A percentile compares a stretch with the other conserved stretches of the same genome.
Evolutionary conservation across 805 yeast genomes (phyloP).

Genomic region (Ogataea haglerorum): DNA sequence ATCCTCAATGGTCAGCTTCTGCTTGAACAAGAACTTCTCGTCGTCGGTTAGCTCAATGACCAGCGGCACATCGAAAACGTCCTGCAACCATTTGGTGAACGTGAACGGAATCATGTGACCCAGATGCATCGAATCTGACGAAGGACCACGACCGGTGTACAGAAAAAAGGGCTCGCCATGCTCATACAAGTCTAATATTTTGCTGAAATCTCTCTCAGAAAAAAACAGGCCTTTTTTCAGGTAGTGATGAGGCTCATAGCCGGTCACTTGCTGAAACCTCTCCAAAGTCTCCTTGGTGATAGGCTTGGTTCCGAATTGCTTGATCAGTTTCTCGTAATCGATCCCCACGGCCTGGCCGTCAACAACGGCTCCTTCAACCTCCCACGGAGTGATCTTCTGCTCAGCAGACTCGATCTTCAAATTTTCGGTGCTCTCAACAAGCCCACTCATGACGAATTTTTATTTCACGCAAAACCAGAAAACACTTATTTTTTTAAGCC

Average conservation of each 20-base stretch:
- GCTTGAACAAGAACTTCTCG: conserved; percentile 94
- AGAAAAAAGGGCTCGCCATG: conserved; percentile 93
- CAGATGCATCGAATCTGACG: conserved; percentile 89
- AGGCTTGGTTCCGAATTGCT: conserved; percentile 80
- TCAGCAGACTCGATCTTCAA: conserved; percentile 26
- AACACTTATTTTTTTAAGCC: neutral
- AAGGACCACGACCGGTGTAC: conserved; percentile 97
- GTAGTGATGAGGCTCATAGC: conserved; percentile 86
- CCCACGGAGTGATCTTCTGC: conserved; percentile 92
- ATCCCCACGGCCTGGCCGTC: conserved; percentile 90
- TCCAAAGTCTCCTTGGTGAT: conserved; percentile 67
- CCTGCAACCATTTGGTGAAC: conserved; percentile 97
- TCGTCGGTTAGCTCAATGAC: conserved; percentile 95
- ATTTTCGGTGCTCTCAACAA: conserved; percentile 8
- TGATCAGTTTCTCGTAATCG: conserved; percentile 84
- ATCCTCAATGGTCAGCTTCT: conserved; percentile 80
- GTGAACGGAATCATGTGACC: conserved; percentile 96
- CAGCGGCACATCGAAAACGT: conserved; percentile 93
- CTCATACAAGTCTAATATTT: conserved; percentile 84
- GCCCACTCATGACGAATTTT: conserved; percentile 2
- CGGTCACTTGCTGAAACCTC: conserved; percentile 79
- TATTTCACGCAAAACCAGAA: neutral
- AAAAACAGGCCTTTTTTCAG: conserved; percentile 89
- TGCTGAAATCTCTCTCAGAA: conserved; percentile 78
- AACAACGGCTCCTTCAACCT: conserved; percentile 96